These are phyloP conservation scores for Niveomyces coronatus DNA, from an alignment of 2,329 filamentous ascomycete genomes.

Conservation along the genomic window DNA sequence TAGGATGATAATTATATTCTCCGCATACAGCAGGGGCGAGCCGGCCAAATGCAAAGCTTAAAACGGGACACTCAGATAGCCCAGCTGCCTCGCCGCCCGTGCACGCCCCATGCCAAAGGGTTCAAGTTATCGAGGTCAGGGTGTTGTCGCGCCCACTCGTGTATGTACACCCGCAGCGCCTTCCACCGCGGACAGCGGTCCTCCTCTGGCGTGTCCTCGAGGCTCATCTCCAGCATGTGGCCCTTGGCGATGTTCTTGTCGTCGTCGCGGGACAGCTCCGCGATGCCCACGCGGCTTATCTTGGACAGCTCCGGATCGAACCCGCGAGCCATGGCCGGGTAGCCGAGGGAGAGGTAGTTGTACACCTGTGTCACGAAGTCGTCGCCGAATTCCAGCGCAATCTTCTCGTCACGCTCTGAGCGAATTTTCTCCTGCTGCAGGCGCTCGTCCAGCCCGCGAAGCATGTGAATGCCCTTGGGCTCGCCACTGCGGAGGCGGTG, in stretches of 20 bases:
- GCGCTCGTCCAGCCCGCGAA: conserved; percentile 41
- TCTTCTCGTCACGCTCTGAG: conserved; percentile 42
- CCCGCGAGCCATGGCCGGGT: conserved; percentile 70
- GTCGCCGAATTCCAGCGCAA: conserved; percentile 63
- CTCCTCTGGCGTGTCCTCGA: conserved; percentile 31
- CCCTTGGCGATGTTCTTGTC: conserved; percentile 51
- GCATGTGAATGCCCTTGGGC: conserved; percentile 37
- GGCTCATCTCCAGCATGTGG: conserved; percentile 54
- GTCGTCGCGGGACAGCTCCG: conserved; percentile 65
- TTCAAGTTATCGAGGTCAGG: conserved; percentile 56
- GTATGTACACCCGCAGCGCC: conserved; percentile 72
- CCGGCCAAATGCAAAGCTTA: background rate
- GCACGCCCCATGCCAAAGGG: conserved; percentile 56
- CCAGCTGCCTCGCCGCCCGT: conserved; percentile 61
- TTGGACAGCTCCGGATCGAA: conserved; percentile 81
- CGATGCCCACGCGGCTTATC: conserved; percentile 60
- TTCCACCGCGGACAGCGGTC: conserved; percentile 64
- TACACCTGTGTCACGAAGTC: conserved; percentile 89
- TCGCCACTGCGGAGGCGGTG: conserved; percentile 20
- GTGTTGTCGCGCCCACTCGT: conserved; percentile 83
- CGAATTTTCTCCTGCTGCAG: conserved; percentile 38
- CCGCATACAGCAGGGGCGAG: too few relatives aligned
- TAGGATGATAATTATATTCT: too few relatives aligned
- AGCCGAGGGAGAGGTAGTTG: conserved; percentile 90
- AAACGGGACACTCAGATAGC: conserved; percentile 52